Base-by-base conservation (phyloP, 768 basidiomycete species). In the Trichaptum fuscoviolaceum region DNA sequence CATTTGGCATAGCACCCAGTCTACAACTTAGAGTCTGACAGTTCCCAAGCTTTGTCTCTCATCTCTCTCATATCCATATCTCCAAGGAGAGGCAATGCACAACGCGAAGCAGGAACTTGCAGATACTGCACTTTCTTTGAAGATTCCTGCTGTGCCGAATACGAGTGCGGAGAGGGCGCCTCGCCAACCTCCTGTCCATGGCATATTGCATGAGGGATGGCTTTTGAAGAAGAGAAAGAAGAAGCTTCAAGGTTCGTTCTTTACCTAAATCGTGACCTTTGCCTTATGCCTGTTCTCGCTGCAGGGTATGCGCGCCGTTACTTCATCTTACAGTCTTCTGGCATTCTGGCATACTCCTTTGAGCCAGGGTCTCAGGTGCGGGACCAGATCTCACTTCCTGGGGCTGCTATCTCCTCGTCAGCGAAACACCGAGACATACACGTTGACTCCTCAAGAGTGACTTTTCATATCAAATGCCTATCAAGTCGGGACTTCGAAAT, bases 291-390 rank as follows among this genome's bases (percentile, higher is more conserved):
- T 8, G 62, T 26, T 17, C 0, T 26, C 5, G 63, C 30, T 58
- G 9, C 73, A 93, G 93, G 93, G 10, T 94, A 92, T 77, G 93
- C 92, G 20, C 88, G 91, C 63, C 87, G 92, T 59, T 92, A 92
- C 77, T 94, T 95, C 71, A 83, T 83, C 36, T 80, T 95, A 10
- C 78, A 85, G 69, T 81, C 85, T 42, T 85, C 86, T 10, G 92
- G 92, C 10, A 74, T 86, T n/a, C 79, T 95, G 62, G 83, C 85
- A 2, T 95, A 95, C 70, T 84, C 91, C 0, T 84, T 92, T 67
- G 85, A 88, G 67, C 90, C 89, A 15, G 87, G 86, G 12, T 87
- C 86, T 65, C 87, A 90, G 23, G 71, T 85, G 66, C 85, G 92
- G 62, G 93, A 94, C 74, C 85, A 88, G 68, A 77, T 93, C 62